These are phyloP conservation scores for Irpex sp. DNA, from an alignment of 1,284 basidiomycete genomes.

Conservation along the genomic window DNA sequence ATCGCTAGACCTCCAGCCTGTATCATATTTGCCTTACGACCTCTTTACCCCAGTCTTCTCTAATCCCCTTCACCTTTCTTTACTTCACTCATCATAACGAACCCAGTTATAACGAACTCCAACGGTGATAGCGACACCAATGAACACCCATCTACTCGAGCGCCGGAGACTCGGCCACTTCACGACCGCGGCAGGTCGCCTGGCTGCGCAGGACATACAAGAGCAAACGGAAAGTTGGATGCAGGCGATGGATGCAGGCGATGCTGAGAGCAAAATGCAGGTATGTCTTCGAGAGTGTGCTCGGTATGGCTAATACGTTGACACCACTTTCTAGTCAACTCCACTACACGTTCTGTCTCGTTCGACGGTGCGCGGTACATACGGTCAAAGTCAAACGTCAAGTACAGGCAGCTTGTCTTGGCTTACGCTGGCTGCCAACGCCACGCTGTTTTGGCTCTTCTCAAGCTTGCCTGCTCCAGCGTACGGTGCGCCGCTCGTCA, in stretches of 20 bases:
- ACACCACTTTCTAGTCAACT: neutral
- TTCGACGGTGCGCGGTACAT: neutral
- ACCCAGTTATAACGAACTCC: neutral
- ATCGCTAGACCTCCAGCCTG: neutral
- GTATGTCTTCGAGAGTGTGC: neutral
- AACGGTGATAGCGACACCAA: neutral
- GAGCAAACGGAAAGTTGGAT: neutral
- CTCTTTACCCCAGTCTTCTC: neutral
- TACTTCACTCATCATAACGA: neutral
- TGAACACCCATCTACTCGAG: neutral
- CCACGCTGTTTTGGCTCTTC: neutral
- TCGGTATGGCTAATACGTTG: neutral
- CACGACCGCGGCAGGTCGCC: neutral
- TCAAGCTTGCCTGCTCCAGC: neutral
- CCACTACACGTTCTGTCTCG: neutral
- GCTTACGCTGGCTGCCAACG: neutral
- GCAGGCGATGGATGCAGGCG: neutral
- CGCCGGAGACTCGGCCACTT: neutral
- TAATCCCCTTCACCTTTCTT: neutral
- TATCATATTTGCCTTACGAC: neutral
- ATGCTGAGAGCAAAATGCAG: neutral
- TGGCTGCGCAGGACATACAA: neutral
- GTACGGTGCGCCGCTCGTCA: constrained; percentile 2
- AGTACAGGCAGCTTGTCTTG: neutral
- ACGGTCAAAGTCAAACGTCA: neutral